Base-by-base conservation (phyloP, 2,329 filamentous ascomycete genomes). In the Ophiostoma australiae region DNA sequence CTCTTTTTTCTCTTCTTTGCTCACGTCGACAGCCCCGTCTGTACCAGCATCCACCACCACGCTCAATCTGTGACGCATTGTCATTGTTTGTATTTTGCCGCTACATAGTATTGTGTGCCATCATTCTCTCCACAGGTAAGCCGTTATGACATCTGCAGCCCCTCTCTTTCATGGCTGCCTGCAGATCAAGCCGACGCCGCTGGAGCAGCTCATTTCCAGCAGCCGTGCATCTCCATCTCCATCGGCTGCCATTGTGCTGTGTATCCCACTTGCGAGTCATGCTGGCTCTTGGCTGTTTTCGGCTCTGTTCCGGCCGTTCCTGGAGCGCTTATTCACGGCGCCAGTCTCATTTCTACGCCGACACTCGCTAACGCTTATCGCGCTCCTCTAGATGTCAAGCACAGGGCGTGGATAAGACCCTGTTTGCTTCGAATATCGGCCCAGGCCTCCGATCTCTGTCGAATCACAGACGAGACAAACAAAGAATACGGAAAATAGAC, bases 121-220 rank as follows among this genome's bases (percentile, higher is more conserved):
- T 63, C 20, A 8, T 4, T 61, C 63, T 66, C 35, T 41, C 20
- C 20, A 66, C 17, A 66, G 63, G 63, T 66, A 66, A 66, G 63
- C 63, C 37, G 17, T 63, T 58, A 58, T 27, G 23, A 39, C 33
- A n/a, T 39, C 63, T 23, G 23, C 20, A 13, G 15, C 33, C 20
- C 35, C 33, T 67, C 66, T 48, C 15, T 37, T 13, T 23, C 37
- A 27, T 20, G 66, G 66, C 37, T 31, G 39, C 66, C 67, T 71
- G 70, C 70, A 69, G 70, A 71, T 67, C 67, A 39, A 55, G 55
- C 67, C 55, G 67, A 48, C 23, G 65, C 31, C 15, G 31, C 33
- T 65, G 61, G 61, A 37, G 5, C 10, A 39, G 61, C 61, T 65
- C 31, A n/a, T 20, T n/a, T 15, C 8, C 3, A n/a, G 5, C 31